Evolutionary conservation across 768 basidiomycete species (phyloP).

Genomic region (Naematelia encephala): DNA sequence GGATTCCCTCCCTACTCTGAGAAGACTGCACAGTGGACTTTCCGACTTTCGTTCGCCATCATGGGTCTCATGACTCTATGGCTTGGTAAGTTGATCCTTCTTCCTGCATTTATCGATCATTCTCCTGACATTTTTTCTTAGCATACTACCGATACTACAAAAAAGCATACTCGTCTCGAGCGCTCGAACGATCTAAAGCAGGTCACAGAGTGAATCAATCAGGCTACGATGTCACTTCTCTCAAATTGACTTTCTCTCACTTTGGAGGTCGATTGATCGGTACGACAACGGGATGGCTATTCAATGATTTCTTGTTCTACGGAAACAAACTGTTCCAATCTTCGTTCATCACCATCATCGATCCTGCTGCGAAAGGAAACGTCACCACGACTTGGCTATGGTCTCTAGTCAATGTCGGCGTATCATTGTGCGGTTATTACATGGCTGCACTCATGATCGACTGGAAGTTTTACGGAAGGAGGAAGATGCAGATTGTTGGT

Average conservation of each 20-base stretch:
- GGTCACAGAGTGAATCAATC: constrained; percentile 46
- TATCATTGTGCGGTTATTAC: constrained; percentile 53
- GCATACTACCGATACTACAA: constrained; percentile 54
- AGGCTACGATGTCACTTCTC: constrained; percentile 52
- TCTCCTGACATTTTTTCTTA: not conserved
- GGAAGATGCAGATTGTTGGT: constrained; percentile 51
- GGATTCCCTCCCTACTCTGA: constrained; percentile 45
- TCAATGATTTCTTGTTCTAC: constrained; percentile 52
- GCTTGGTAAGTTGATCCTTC: constrained; percentile 35
- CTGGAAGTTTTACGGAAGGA: constrained; percentile 52
- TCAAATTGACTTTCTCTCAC: constrained; percentile 50
- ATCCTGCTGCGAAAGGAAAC: constrained; percentile 42
- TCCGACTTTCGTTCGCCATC: constrained; percentile 53
- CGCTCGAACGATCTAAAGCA: constrained; percentile 47
- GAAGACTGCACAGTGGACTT: constrained; percentile 52
- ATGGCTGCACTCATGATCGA: constrained; percentile 52
- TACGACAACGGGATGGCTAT: constrained; percentile 50
- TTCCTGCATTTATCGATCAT: not conserved
- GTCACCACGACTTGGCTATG: constrained; percentile 52
- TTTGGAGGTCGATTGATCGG: constrained; percentile 47
- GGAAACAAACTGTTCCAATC: constrained; percentile 53
- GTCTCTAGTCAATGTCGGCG: constrained; percentile 53
- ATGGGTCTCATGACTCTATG: constrained; percentile 53
- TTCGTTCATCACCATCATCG: constrained; percentile 52
- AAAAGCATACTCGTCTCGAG: constrained; percentile 48